Conservation (phyloP, 306 rosid species). For the Sphenostylis stenocarpa region DNA sequence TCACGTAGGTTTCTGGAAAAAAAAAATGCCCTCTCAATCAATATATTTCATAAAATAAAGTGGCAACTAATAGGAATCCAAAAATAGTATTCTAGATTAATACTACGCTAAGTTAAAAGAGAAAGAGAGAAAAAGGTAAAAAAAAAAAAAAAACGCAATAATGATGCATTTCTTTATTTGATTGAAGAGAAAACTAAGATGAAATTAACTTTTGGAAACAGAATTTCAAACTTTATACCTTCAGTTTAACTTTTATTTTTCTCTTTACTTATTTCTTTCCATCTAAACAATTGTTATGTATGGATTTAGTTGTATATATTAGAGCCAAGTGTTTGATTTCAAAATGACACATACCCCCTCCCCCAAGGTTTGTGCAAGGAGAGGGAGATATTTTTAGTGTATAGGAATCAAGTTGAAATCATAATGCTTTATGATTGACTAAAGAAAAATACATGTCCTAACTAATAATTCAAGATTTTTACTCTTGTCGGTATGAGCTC, state of each 20-base stretch:
- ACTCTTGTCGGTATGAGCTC: background rate
- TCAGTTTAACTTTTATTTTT: background rate
- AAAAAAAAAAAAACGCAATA: background rate
- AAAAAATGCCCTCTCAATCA: too few relatives aligned
- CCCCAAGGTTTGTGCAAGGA: background rate
- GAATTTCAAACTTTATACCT: background rate
- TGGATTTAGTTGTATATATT: background rate
- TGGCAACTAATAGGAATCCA: too few relatives aligned
- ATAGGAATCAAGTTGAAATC: background rate
- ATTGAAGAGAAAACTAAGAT: background rate
- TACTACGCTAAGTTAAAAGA: too few relatives aligned
- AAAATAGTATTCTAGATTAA: too few relatives aligned
- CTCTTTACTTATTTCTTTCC: background rate
- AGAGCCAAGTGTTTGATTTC: background rate
- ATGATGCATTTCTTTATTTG: background rate
- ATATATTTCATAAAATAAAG: too few relatives aligned
- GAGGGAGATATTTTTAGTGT: background rate
- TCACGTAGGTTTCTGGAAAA: background rate
- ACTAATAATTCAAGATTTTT: background rate
- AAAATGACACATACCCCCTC: background rate
- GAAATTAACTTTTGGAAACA: background rate
- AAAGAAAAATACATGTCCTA: background rate
- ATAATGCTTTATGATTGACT: background rate
- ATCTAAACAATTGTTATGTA: background rate
- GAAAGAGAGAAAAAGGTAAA: too few relatives aligned